phyloP scores from a whole-genome alignment of 306 rosid genomes.

The Dalbergia oliveri region DNA sequence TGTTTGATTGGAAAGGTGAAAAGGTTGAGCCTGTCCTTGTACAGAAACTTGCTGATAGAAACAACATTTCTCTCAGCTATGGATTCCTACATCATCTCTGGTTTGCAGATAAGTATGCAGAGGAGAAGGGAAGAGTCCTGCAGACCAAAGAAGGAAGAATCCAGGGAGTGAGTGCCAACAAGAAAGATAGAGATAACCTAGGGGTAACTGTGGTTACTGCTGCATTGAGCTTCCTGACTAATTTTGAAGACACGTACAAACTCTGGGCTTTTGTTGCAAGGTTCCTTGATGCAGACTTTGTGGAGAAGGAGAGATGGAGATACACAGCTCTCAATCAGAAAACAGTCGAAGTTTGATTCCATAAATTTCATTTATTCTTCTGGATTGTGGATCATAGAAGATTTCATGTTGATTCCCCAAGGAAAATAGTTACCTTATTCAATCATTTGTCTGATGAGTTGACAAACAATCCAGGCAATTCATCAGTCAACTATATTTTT shows the following conservation, averaged over 20 bases:
- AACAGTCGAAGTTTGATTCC: conserved; percentile 68
- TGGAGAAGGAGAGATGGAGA: conserved; percentile 98
- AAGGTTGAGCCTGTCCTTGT: conserved; percentile 95
- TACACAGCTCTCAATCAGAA: conserved; percentile 93
- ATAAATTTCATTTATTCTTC: conserved; percentile 46
- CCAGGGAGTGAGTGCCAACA: conserved; percentile 45
- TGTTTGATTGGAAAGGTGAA: conserved; percentile 95
- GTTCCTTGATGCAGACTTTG: conserved; percentile 95
- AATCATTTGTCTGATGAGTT: conserved; percentile 40
- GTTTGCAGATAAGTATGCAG: conserved; percentile 82
- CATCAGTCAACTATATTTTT: conserved; percentile 35
- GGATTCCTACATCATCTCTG: conserved; percentile 85
- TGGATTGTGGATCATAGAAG: conserved; percentile 33
- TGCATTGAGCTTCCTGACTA: conserved; percentile 83
- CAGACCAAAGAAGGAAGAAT: conserved; percentile 61
- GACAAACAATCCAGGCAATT: conserved; percentile 33
- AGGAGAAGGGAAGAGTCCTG: conserved; percentile 67
- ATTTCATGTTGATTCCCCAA: conserved; percentile 34
- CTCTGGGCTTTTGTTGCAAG: conserved; percentile 93
- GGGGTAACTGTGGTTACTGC: conserved; percentile 94
- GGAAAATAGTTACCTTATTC: conserved; percentile 16
- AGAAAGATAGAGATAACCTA: conserved; percentile 54
- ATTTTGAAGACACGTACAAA: conserved; percentile 80
- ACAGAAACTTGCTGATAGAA: conserved; percentile 93
- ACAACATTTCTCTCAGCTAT: conserved; percentile 82